Base-by-base conservation (phyloP, 1,284 basidiomycete genomes). In the Boletellus deceptivus region DNA sequence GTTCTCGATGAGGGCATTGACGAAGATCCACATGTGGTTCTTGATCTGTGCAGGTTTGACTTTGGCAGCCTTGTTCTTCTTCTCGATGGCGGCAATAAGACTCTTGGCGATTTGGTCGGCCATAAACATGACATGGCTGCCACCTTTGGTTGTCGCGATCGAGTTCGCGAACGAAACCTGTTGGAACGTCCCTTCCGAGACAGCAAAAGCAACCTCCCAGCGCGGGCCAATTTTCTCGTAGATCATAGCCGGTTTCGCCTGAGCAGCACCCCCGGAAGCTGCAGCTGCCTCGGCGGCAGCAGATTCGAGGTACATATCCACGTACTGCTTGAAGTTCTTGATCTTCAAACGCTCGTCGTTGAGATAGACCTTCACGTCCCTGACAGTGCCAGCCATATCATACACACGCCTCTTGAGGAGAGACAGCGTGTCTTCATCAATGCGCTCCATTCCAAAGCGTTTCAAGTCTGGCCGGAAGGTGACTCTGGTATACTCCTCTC, bases 91-190 rank as follows among this genome's bases (percentile, higher is more conserved):
- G 16, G 89, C 77, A 56, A 93, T 80, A 37, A 95, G 73, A 57
- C 80, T 83, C 70, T 93, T 93, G 41, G 94, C 85, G 49, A 99
- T 82, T 70, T 97, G 93, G 66, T 95, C 91, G 1, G 93, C 82
- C 53, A 99, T 83, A 62, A 84, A 77, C 40, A 81, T 82, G 59
- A 99, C 96, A 67, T 99, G 97, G 1, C 92, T 95, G 48, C 97
- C 97, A 50, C 97, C 97, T 67, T 99, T 99, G 54, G 82, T 93
- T 3, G 97, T 99, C 8, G 96, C 87, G 59, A 99, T 99, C 22
- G 94, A 94, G 73, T 99, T 99, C 62, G 93, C 94, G 66, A 98
- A 99, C 14, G 97, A 98, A 35, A 98, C 93, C 52, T 96, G 93
- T 65, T 93, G 89, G 71, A 92, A 92, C 35, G 86, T 76, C 24